These are phyloP conservation scores for Coccinonectria pachysandricola DNA, from an alignment of 2,329 filamentous ascomycete species.

Conservation along the genomic window DNA sequence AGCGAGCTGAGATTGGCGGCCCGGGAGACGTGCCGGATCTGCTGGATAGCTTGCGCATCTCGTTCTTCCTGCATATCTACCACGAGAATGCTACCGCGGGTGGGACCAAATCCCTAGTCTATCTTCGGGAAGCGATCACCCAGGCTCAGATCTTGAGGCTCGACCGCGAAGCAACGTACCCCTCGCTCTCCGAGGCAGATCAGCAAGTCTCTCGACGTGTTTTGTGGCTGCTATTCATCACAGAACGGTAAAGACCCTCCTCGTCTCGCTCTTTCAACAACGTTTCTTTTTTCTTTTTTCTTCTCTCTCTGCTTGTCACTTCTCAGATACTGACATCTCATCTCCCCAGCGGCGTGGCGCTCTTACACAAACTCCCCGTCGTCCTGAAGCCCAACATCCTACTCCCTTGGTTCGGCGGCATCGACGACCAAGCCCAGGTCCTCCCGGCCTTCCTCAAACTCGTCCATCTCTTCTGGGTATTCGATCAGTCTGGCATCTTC, in stretches of 20 bases:
- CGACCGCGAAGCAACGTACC: conserved; percentile 33
- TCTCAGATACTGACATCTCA: too few species aligned
- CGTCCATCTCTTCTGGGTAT: conserved; percentile 38
- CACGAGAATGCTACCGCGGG: conserved; percentile 38
- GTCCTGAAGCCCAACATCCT: conserved; percentile 32
- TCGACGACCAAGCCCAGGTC: conserved; percentile 31
- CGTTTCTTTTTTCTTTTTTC: too few species aligned
- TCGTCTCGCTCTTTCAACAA: too few species aligned
- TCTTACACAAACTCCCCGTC: conserved; percentile 39
- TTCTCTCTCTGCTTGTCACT: too few species aligned
- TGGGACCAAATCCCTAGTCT: conserved; percentile 35
- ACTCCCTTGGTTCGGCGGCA: conserved; percentile 20
- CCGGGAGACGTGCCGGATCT: conserved; percentile 21
- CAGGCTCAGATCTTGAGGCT: conserved; percentile 39
- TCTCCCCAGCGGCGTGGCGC: conserved; percentile 32
- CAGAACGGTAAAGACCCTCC: conserved; percentile 24
- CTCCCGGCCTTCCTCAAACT: conserved; percentile 39
- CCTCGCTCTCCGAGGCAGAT: conserved; percentile 24
- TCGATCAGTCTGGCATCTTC: conserved; percentile 39
- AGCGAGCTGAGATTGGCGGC: conserved; percentile 18
- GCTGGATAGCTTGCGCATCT: conserved; percentile 33
- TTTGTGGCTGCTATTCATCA: conserved; percentile 39
- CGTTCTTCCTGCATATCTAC: conserved; percentile 42
- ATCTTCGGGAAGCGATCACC: conserved; percentile 40
- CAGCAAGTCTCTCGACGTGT: conserved; percentile 35